phyloP scores from a whole-genome alignment of 2,329 filamentous ascomycete genomes.

The Aureobasidium zeae region DNA sequence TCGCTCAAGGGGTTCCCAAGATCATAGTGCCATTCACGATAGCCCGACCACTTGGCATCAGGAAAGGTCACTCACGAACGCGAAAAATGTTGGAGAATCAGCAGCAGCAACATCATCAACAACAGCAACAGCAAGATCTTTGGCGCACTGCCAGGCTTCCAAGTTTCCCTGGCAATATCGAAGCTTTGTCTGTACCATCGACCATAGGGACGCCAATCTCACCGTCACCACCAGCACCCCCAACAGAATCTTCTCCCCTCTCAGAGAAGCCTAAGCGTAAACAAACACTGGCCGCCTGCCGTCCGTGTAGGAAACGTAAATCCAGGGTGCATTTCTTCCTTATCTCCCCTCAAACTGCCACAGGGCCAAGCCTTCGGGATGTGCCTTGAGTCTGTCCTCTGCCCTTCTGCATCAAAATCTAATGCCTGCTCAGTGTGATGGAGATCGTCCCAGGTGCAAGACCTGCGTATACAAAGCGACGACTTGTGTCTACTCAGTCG shows the following conservation, averaged over 20 bases:
- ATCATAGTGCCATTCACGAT: too few species aligned
- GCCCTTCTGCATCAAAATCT: too few species aligned
- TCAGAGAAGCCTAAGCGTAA: neutral
- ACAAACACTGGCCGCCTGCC: constrained; percentile 12
- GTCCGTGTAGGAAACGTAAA: constrained; percentile 9
- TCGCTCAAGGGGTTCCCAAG: too few species aligned
- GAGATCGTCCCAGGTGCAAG: constrained; percentile 5
- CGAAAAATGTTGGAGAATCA: too few species aligned
- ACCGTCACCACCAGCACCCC: neutral
- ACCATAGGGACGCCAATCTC: neutral
- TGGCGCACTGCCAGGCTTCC: neutral
- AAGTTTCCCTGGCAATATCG: constrained; percentile 1
- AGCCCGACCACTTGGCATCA: too few species aligned
- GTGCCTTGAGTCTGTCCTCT: too few species aligned
- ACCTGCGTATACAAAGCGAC: constrained; percentile 4
- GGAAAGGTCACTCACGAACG: too few species aligned
- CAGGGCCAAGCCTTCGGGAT: too few species aligned
- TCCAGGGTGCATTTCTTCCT: neutral
- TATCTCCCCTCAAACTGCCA: neutral
- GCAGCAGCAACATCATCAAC: neutral
- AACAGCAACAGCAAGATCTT: constrained; percentile 2
- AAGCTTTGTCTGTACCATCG: neutral
- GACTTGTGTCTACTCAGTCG: constrained; percentile 1
- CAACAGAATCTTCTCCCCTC: neutral
- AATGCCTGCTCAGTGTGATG: constrained; percentile 1